Conservation (phyloP, 495 filamentous ascomycete species). For the Cairneyella variabilis region DNA sequence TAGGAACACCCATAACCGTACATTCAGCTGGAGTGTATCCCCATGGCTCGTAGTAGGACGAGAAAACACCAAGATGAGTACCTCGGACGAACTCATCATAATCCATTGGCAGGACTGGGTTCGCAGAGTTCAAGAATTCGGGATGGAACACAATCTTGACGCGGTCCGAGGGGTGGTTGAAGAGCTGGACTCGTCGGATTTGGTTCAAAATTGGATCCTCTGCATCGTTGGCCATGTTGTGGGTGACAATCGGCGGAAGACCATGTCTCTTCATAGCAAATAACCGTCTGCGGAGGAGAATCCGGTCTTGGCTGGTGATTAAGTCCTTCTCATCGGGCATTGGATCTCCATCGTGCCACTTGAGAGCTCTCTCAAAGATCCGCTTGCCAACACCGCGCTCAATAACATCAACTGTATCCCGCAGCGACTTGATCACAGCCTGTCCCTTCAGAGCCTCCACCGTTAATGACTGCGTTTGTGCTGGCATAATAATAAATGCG, state of each 20-base stretch:
- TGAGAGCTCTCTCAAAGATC: conserved; percentile 87
- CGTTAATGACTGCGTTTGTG: conserved; percentile 92
- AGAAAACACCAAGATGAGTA: conserved; percentile 91
- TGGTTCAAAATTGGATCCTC: conserved; percentile 97
- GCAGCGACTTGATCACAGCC: conserved; percentile 91
- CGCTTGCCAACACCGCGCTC: conserved; percentile 87
- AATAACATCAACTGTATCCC: conserved; percentile 87
- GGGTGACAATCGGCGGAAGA: conserved; percentile 95
- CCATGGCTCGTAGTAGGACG: conserved; percentile 99
- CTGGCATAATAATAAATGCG: conserved; percentile 99
- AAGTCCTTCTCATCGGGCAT: conserved; percentile 95
- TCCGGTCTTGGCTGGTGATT: conserved; percentile 84
- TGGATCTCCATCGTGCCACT: conserved; percentile 90
- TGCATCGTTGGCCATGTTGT: conserved; percentile 94
- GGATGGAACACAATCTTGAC: conserved; percentile 98
- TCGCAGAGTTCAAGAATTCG: conserved; percentile 93
- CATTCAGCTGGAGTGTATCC: conserved; percentile 98
- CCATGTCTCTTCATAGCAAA: conserved; percentile 93
- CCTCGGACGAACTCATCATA: conserved; percentile 99
- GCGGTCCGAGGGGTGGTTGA: conserved; percentile 91
- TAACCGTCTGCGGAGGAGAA: conserved; percentile 84
- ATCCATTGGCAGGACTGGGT: conserved; percentile 91
- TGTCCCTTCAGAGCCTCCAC: conserved; percentile 96
- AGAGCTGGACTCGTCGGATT: conserved; percentile 90
- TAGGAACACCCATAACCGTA: conserved; percentile 98